Conservation (phyloP, 2,329 filamentous ascomycete species). For the Phaeoacremonium minimum region DNA sequence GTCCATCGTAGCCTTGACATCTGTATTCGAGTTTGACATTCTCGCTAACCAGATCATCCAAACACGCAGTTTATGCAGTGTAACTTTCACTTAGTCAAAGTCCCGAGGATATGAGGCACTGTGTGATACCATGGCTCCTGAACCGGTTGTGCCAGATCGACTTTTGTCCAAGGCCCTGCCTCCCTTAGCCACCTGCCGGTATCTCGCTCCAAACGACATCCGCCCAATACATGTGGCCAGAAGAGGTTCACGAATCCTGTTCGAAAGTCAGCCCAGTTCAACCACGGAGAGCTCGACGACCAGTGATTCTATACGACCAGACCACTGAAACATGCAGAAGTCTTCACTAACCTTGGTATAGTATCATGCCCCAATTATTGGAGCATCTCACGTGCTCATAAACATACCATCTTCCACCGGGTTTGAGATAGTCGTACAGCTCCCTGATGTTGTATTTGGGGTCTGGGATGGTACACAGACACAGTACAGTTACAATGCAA, state of each 20-base stretch:
- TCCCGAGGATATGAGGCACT: slow-evolving; percentile 47
- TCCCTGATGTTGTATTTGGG: slow-evolving; percentile 50
- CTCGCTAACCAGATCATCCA: too few species aligned
- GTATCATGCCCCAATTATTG: not conserved
- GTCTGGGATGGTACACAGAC: slow-evolving; percentile 60
- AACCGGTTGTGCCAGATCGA: slow-evolving; percentile 39
- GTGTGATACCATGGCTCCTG: slow-evolving; percentile 35
- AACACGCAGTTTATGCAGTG: slow-evolving; percentile 5
- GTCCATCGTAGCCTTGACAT: too few species aligned
- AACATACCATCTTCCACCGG: slow-evolving; percentile 58
- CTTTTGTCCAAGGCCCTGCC: slow-evolving; percentile 44
- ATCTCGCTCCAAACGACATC: slow-evolving; percentile 44
- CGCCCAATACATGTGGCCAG: slow-evolving; percentile 48
- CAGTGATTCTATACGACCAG: too few species aligned
- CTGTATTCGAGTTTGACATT: too few species aligned
- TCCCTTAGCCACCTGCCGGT: slow-evolving; percentile 41
- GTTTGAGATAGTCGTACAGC: slow-evolving; percentile 54
- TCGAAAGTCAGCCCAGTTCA: too few species aligned
- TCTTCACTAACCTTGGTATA: not conserved
- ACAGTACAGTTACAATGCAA: slow-evolving; percentile 57
- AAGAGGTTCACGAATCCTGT: slow-evolving; percentile 45
- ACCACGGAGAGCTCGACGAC: too few species aligned
- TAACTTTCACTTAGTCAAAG: slow-evolving; percentile 42
- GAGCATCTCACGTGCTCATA: slow-evolving; percentile 53
- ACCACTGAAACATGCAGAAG: too few species aligned